Evolutionary conservation across 2,329 filamentous ascomycete genomes (phyloP).

Genomic region (Paracoccidioides lutzii): DNA sequence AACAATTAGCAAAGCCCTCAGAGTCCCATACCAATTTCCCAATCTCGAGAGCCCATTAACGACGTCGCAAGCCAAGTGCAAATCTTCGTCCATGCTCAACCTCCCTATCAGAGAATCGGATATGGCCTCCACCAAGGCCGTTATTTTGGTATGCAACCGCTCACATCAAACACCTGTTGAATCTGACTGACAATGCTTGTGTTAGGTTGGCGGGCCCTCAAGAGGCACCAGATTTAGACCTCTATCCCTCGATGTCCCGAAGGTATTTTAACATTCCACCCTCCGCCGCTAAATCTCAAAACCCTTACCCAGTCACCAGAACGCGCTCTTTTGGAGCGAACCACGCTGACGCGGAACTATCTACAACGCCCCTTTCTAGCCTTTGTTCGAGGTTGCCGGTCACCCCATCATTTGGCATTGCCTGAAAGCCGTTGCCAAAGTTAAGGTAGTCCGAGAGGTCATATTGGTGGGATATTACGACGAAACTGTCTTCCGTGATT

Average conservation of each 20-base stretch:
- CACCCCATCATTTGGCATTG: constrained; percentile 99
- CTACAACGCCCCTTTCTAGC: constrained; percentile 38
- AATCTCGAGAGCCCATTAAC: neutral
- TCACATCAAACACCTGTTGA: neutral
- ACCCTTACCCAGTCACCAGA: too few relatives aligned
- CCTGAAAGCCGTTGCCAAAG: constrained; percentile 78
- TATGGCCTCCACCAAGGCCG: constrained; percentile 67
- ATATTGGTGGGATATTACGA: constrained; percentile 99
- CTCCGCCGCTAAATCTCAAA: too few relatives aligned
- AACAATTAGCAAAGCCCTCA: neutral
- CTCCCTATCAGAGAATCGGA: constrained; percentile 30
- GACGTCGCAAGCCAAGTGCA: neutral
- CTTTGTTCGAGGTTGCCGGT: constrained; percentile 94
- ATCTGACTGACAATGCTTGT: constrained; percentile 20
- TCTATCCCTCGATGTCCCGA: constrained; percentile 87
- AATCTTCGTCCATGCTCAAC: constrained; percentile 29
- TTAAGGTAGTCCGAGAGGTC: constrained; percentile 87
- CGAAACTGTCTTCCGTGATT: constrained; percentile 90
- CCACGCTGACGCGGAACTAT: neutral
- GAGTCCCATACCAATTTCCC: neutral
- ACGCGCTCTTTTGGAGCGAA: too few relatives aligned
- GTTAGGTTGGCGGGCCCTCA: constrained; percentile 82
- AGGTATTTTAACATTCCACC: constrained; percentile 42
- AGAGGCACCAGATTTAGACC: constrained; percentile 92
- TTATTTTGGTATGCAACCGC: constrained; percentile 61